These are phyloP conservation scores for Schizosaccharomyces cryophilus DNA, from an alignment of 805 yeast species.

Conservation along the genomic window DNA sequence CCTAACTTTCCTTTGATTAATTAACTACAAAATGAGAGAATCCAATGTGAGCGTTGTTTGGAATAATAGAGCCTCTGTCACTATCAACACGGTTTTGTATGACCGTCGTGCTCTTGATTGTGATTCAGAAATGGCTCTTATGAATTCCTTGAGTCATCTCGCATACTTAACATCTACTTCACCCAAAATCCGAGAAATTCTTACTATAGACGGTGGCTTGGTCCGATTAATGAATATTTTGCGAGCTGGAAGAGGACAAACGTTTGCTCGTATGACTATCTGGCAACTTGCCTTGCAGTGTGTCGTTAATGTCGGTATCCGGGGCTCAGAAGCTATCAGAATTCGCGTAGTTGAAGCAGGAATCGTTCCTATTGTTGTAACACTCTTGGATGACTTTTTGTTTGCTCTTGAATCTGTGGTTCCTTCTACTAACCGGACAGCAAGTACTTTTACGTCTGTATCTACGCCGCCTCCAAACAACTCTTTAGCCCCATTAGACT, in stretches of 20 bases:
- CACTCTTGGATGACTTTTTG: conserved; percentile 71
- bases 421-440: neutral
- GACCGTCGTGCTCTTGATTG: conserved; percentile 84
- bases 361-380: conserved; percentile 68
- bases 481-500: neutral
- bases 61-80: conserved; percentile 66
- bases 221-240: conserved; percentile 68
- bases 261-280: conserved; percentile 12
- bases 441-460: neutral
- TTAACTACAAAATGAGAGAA: neutral
- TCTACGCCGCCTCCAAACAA: conserved; percentile 1
- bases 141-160: conserved; percentile 72
- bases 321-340: conserved; percentile 73
- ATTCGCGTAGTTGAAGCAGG: conserved; percentile 80
- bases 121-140: conserved; percentile 68
- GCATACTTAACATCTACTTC: conserved; percentile 69
- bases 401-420: conserved; percentile 9
- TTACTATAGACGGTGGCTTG: conserved; percentile 73
- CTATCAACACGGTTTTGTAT: conserved; percentile 67
- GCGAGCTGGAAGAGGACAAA: conserved; percentile 85
- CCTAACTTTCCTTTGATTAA: too few relatives aligned
- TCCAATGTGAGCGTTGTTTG: neutral
- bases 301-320: conserved; percentile 66
- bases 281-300: conserved; percentile 93
- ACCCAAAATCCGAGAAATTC: conserved; percentile 72